These are phyloP conservation scores for Leucosporidium creatinivorum DNA, from an alignment of 768 basidiomycete genomes.

Conservation along the genomic window DNA sequence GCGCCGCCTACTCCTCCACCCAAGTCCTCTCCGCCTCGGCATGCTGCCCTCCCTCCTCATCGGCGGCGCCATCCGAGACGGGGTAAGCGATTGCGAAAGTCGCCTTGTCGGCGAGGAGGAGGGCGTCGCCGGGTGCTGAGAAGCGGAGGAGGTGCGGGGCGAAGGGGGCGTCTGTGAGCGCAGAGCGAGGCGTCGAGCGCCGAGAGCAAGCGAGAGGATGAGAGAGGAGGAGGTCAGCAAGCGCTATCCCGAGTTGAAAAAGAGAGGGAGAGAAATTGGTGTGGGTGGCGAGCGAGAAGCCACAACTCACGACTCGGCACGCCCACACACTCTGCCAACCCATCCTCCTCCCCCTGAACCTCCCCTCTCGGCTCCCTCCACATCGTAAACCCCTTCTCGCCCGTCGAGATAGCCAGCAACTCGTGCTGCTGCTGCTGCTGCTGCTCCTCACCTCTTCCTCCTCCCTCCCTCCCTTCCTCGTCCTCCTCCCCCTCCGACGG, in stretches of 20 bases:
- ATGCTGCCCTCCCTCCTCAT: constrained; percentile 11
- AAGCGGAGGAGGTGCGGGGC: not conserved
- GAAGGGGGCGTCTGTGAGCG: not conserved
- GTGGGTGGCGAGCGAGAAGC: too few relatives aligned
- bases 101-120: constrained; percentile 4
- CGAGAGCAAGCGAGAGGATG: too few relatives aligned
- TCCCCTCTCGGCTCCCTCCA: constrained; percentile 1
- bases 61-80: not conserved
- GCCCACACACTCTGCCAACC: constrained; percentile 3
- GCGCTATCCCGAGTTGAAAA: too few relatives aligned
- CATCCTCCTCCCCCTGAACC: not conserved
- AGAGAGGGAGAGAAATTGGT: too few relatives aligned
- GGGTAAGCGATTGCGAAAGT: constrained; percentile 25
- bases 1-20: not conserved
- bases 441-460: too few relatives aligned
- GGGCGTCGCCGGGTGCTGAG: not conserved
- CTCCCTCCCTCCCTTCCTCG: too few relatives aligned
- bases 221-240: not conserved
- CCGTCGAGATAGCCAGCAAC: constrained; percentile 2
- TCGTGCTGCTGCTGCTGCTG: not conserved
- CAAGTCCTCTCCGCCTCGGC: constrained; percentile 13
- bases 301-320: constrained; percentile 10
- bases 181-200: too few relatives aligned
- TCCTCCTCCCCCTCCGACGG: not conserved
- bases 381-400: constrained; percentile 11